Conservation (phyloP, 1,284 basidiomycete species). For the Malassezia arunalokei region DNA sequence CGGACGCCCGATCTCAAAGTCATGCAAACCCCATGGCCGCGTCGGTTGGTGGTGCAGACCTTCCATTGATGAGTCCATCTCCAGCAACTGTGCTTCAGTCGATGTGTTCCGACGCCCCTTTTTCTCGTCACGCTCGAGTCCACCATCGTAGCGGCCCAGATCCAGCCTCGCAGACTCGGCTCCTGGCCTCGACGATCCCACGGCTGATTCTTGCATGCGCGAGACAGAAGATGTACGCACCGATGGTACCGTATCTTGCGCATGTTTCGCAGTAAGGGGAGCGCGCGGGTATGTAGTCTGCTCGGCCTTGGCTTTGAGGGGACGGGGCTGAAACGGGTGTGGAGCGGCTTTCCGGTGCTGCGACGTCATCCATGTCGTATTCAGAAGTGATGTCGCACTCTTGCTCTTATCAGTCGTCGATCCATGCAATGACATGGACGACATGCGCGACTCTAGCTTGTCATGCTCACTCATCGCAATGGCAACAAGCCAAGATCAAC, state of each 20-base stretch:
- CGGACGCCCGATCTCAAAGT: slow-evolving; percentile 88
- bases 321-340: slow-evolving; percentile 14
- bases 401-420: background rate
- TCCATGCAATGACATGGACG: slow-evolving; percentile 6
- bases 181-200: background rate
- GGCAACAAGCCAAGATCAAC: slow-evolving; percentile 1
- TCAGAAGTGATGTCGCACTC: slow-evolving; percentile 6
- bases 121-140: slow-evolving; percentile 44
- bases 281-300: background rate
- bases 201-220: background rate
- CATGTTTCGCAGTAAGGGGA: slow-evolving; percentile 6
- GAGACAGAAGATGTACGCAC: background rate
- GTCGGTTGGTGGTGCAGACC: slow-evolving; percentile 28
- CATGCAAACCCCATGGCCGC: slow-evolving; percentile 61
- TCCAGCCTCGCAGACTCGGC: slow-evolving; percentile 17
- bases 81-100: slow-evolving; percentile 8
- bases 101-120: slow-evolving; percentile 30
- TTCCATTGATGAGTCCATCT: slow-evolving; percentile 17
- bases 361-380: slow-evolving; percentile 12
- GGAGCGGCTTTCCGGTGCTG: slow-evolving; percentile 15
- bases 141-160: slow-evolving; percentile 45
- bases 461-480: slow-evolving; percentile 3
- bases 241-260: background rate
- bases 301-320: slow-evolving; percentile 5
- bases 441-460: slow-evolving; percentile 12